A percentile compares a stretch with the other conserved stretches of the same genome.
Conservation (phyloP, 2,329 filamentous ascomycete genomes). For the Pseudocercospora cruenta region DNA sequence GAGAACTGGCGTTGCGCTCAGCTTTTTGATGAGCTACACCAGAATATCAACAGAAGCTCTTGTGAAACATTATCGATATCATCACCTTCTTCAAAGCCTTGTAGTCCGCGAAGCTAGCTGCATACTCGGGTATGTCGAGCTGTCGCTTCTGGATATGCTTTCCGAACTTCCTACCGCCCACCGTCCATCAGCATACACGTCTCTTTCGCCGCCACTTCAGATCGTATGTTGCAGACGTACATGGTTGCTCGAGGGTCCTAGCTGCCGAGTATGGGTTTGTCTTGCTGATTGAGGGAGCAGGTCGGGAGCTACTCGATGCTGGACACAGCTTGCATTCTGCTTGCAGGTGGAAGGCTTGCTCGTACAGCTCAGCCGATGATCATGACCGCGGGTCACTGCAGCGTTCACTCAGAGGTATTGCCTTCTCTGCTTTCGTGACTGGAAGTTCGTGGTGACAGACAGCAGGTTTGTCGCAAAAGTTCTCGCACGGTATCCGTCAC, state of each 20-base stretch:
- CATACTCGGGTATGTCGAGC: constrained; percentile 98
- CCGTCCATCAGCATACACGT: constrained; percentile 18
- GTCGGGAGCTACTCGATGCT: constrained; percentile 12
- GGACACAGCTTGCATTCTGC: not conserved
- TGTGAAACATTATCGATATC: not conserved
- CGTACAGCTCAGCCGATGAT: constrained; percentile 9
- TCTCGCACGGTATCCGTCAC: not conserved
- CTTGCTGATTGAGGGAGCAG: not conserved
- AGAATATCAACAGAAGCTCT: constrained; percentile 11
- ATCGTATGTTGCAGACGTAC: constrained; percentile 13
- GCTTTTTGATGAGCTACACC: constrained; percentile 90
- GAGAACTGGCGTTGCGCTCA: constrained; percentile 87
- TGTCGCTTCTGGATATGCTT: constrained; percentile 99
- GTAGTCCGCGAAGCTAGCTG: constrained; percentile 98
- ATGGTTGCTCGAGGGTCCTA: constrained; percentile 9
- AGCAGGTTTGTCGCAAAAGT: not conserved
- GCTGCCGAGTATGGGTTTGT: not conserved
- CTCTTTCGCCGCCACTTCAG: not conserved
- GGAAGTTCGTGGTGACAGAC: not conserved
- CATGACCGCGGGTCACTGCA: constrained; percentile 2
- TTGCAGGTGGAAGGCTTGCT: constrained; percentile 9
- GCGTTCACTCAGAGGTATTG: not conserved
- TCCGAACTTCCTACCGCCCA: constrained; percentile 87
- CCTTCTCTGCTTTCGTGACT: not conserved
- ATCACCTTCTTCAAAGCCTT: constrained; percentile 96